Percentiles rank a stretch among this genome's conserved stretches.
Evolutionary conservation across 208 protist species (phyloP).

Genomic region (Leishmania tropica): DNA sequence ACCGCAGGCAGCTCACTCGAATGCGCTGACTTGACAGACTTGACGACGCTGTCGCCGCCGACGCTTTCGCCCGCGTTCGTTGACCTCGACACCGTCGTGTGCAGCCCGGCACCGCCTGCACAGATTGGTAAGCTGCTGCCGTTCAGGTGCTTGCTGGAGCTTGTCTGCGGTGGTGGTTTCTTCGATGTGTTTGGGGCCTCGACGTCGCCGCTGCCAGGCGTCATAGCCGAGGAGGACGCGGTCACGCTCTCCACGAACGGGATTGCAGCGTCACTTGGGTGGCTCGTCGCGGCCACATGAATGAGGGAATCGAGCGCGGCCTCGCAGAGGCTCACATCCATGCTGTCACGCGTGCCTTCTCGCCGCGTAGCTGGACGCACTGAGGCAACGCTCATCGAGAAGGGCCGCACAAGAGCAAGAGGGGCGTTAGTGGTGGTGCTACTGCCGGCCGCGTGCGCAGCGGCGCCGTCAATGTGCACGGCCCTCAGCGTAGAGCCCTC

Average conservation of each 20-base stretch:
- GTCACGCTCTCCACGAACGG: conserved; percentile 23
- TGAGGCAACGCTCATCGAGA: background rate
- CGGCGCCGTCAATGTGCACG: background rate
- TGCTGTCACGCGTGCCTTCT: background rate
- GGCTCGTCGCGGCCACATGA: conserved; percentile 1
- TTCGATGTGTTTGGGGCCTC: background rate
- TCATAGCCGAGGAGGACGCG: conserved; percentile 1
- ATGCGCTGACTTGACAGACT: background rate
- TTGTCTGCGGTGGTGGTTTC: background rate
- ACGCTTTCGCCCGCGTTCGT: background rate
- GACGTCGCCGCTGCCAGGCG: background rate
- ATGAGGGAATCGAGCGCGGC: conserved; percentile 16
- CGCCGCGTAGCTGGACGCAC: background rate
- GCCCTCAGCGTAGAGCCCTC: background rate
- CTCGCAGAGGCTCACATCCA: conserved; percentile 14
- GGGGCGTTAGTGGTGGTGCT: background rate
- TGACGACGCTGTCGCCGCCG: background rate
- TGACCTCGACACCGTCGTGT: background rate
- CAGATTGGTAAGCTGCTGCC: background rate
- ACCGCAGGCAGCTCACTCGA: conserved; percentile 49
- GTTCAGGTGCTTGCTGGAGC: background rate
- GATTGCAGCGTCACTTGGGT: conserved; percentile 10
- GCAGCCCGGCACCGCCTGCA: background rate
- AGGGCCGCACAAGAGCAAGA: background rate
- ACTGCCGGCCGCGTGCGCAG: background rate